Base-by-base conservation (phyloP, 2,329 filamentous ascomycete genomes). In the Cytospora piceicola region DNA sequence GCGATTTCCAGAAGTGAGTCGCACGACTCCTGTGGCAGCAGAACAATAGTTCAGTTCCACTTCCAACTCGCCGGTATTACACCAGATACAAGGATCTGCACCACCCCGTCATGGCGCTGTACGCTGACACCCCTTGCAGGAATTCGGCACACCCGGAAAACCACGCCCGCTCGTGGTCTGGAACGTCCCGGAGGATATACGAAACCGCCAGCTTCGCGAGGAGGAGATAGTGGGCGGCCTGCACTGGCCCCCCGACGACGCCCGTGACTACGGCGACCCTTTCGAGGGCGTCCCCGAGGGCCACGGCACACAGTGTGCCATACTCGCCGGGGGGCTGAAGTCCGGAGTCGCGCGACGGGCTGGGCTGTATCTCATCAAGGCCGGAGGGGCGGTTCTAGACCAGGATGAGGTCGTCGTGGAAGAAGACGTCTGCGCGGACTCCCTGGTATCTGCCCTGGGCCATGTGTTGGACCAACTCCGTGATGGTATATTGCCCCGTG, bases 341-440 rank as follows among this genome's bases (percentile, higher is more conserved):
- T 63, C 46, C 1, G 64, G 64, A 4, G 58, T 58, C 3, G 64
- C 64, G 4, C 59, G 54, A 3, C 20, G 22, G 11, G 64, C 64
- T 1, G 64, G 64, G 1, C 5, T 66, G 9, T 66, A 66, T 24
- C 54, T 66, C 12, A 66, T 66, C 54, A 66, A 66, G 24, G 64
- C 64, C 2, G 64, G 64, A n/a, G 52, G 59, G 0, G 64, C 64
- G 2, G n/a, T 66, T 1, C 34, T 61, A 32, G 32, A 63, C 6
- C 17, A 15, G 2, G 49, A 63, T 3, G 59, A 32, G 2, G 7
- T 49, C 0, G 42, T 66, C 17, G 54, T 63, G 6, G 58, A 66
- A 4, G 64, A 66, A 14, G 58, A 58, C 5, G 22, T 66, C 7
- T 62, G 27, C 17, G 49, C 59, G 5, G 53, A 30, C 12, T 55